Conservation (phyloP, 148 eudicot species). For the Heliamphora exappendiculata region DNA sequence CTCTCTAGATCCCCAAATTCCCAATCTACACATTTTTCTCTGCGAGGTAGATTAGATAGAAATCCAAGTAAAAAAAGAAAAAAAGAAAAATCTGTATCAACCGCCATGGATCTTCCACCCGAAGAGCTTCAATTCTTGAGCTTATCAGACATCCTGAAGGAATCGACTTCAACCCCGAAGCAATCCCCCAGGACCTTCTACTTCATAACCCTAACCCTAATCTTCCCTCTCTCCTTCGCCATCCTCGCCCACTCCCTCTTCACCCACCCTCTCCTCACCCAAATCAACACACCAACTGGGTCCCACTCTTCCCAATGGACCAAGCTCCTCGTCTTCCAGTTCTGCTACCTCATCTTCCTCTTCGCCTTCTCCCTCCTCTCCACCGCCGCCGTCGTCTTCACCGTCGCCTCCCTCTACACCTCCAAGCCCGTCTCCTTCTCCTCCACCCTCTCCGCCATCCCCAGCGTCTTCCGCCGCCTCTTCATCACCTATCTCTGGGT, state of each 20-base stretch:
- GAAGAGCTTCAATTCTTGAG: slow-evolving; percentile 79
- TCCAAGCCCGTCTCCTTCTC: slow-evolving; percentile 68
- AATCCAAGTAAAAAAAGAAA: background rate
- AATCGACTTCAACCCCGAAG: slow-evolving; percentile 71
- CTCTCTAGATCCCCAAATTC: background rate
- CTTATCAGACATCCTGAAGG: slow-evolving; percentile 43
- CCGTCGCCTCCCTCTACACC: slow-evolving; percentile 86
- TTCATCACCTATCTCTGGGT: slow-evolving; percentile 74
- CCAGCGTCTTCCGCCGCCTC: slow-evolving; percentile 66
- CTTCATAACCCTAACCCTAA: slow-evolving; percentile 68
- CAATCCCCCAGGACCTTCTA: slow-evolving; percentile 71
- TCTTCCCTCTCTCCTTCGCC: slow-evolving; percentile 91
- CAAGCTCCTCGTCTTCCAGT: slow-evolving; percentile 62
- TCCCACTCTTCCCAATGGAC: slow-evolving; percentile 49
- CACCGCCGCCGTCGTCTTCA: slow-evolving; percentile 89
- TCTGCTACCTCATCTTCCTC: slow-evolving; percentile 72
- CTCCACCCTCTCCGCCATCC: slow-evolving; percentile 60
- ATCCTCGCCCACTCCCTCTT: slow-evolving; percentile 90
- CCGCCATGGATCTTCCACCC: slow-evolving; percentile 68
- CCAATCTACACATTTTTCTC: background rate
- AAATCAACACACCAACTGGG: slow-evolving; percentile 33
- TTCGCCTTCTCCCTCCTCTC: slow-evolving; percentile 84
- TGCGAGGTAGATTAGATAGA: background rate
- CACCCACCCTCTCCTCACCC: slow-evolving; percentile 70
- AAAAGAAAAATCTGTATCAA: background rate